Evolutionary conservation across 192 early-diverging fungal species (phyloP).

Genomic region (Dimargaris cristalligena): DNA sequence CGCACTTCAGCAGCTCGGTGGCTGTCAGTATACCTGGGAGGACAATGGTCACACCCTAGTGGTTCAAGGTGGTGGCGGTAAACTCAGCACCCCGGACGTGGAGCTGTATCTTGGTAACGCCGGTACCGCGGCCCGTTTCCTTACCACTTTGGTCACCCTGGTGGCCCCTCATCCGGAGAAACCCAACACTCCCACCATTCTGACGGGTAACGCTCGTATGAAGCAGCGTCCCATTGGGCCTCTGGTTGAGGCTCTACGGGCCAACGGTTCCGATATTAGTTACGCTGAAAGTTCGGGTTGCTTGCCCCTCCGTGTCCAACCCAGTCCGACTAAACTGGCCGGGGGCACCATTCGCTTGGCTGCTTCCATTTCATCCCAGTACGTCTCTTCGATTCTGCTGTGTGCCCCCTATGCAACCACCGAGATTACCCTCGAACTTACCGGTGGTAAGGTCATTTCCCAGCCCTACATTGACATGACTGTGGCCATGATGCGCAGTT

Average conservation of each 20-base stretch:
- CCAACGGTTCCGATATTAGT: conserved; percentile 61
- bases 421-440: conserved; percentile 63
- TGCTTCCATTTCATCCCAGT: conserved; percentile 91
- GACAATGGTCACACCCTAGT: conserved; percentile 80
- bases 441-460: conserved; percentile 86
- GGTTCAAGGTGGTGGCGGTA: conserved; percentile 58
- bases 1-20: conserved; percentile 76
- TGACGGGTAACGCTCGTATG: conserved; percentile 97
- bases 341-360: conserved; percentile 81
- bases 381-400: conserved; percentile 91
- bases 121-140: conserved; percentile 90
- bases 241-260: conserved; percentile 64
- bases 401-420: conserved; percentile 83
- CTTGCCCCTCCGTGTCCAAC: conserved; percentile 71
- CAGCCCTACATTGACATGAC: conserved; percentile 99
- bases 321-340: conserved; percentile 44
- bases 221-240: conserved; percentile 89
- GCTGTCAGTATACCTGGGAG: conserved; percentile 77
- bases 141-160: conserved; percentile 72
- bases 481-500: conserved; percentile 91
- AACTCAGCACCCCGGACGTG: conserved; percentile 45
- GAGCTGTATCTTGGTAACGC: conserved; percentile 95
- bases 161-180: conserved; percentile 26
- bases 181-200: conserved; percentile 27
- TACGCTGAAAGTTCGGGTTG: conserved; percentile 70